Evolutionary conservation across 768 basidiomycete species (phyloP).

Genomic region (Rhodotorula paludigena): DNA sequence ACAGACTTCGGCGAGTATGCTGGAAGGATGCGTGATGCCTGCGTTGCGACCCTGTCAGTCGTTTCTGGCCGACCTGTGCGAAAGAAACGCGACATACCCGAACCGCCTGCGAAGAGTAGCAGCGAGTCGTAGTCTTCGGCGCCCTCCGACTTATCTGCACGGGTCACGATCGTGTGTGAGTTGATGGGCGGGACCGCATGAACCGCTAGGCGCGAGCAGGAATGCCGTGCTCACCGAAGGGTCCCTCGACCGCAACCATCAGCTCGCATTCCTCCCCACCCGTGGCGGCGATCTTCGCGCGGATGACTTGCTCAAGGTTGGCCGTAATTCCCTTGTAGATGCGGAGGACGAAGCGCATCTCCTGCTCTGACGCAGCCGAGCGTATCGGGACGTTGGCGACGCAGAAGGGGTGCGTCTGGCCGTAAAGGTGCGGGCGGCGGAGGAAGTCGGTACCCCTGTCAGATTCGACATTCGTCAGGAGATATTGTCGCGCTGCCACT

Average conservation of each 20-base stretch:
- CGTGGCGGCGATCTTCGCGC: background rate
- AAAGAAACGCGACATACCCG: background rate
- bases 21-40: conserved; percentile 28
- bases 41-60: background rate
- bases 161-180: background rate
- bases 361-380: background rate
- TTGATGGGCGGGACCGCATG: no score
- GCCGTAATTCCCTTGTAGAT: conserved; percentile 27
- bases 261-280: background rate
- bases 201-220: fast-evolving
- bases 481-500: no score
- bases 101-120: conserved; percentile 33
- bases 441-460: conserved; percentile 20
- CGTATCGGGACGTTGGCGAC: conserved; percentile 28
- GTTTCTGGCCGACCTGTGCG: background rate
- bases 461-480: no score
- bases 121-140: conserved; percentile 15
- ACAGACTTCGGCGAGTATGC: conserved; percentile 11
- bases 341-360: conserved; percentile 35
- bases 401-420: conserved; percentile 36
- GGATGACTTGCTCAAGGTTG: conserved; percentile 20
- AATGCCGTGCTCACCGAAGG: conserved; percentile 7
- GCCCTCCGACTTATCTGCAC: background rate
- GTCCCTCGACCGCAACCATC: conserved; percentile 30
- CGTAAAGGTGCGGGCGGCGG: conserved; percentile 19